Percentiles rank a stretch among this genome's conserved stretches.
Evolutionary conservation across 2,329 filamentous ascomycete species (phyloP).

Genomic region (Celoporthe dispersa): DNA sequence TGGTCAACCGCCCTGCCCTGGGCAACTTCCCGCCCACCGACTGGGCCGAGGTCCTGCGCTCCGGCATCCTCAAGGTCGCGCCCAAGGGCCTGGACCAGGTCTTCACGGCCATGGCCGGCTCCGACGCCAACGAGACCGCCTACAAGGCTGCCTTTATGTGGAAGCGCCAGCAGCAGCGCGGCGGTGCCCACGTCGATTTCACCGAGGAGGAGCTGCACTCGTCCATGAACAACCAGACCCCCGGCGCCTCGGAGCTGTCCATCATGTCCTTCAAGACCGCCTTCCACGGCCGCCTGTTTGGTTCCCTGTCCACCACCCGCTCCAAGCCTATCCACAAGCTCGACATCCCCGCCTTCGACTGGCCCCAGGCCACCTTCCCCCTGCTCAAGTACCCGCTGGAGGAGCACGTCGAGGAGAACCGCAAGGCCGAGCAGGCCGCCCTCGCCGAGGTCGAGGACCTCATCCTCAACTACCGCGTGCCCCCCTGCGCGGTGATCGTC

Average conservation of each 20-base stretch:
- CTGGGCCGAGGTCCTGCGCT: slow-evolving; percentile 79
- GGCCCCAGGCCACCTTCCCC: slow-evolving; percentile 90
- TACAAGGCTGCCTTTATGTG: slow-evolving; percentile 98
- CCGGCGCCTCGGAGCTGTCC: slow-evolving; percentile 75
- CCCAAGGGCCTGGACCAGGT: slow-evolving; percentile 86
- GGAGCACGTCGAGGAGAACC: slow-evolving; percentile 78
- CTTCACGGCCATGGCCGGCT: slow-evolving; percentile 87
- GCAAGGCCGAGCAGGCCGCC: slow-evolving; percentile 77
- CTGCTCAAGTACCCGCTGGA: slow-evolving; percentile 84
- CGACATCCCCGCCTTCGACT: slow-evolving; percentile 93
- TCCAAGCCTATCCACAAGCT: slow-evolving; percentile 95
- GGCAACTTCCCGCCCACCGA: slow-evolving; percentile 89
- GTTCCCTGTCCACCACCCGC: slow-evolving; percentile 83
- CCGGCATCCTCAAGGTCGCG: slow-evolving; percentile 79
- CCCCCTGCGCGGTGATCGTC: slow-evolving; percentile 80
- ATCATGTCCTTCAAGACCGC: slow-evolving; percentile 87
- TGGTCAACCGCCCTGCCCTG: slow-evolving; percentile 88
- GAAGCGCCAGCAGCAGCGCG: slow-evolving; percentile 79
- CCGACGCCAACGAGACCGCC: slow-evolving; percentile 91
- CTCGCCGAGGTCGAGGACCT: slow-evolving; percentile 83
- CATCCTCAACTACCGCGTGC: slow-evolving; percentile 77
- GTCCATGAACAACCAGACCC: slow-evolving; percentile 79
- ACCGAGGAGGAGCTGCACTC: slow-evolving; percentile 74
- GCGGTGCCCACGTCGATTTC: slow-evolving; percentile 78
- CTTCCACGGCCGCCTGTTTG: slow-evolving; percentile 92